Conservation (phyloP, 805 yeast species). For the Metschnikowia gelsemii region DNA sequence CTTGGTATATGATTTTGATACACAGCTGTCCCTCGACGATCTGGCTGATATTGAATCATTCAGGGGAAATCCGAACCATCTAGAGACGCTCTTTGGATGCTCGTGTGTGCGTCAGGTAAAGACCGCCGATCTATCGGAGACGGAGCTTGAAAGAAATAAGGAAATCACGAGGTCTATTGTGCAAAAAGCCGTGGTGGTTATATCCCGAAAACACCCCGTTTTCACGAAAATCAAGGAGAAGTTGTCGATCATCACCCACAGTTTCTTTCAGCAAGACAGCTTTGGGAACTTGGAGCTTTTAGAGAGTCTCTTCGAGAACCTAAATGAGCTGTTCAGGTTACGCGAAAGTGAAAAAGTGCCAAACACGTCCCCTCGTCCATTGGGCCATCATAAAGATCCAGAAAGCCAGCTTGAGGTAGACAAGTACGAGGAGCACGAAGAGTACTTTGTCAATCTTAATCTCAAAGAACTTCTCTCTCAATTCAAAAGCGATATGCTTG, state of each 20-base stretch:
- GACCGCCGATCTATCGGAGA: conserved; percentile 52
- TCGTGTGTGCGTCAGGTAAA: conserved; percentile 86
- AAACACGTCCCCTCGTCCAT: no score
- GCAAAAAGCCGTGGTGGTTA: conserved; percentile 86
- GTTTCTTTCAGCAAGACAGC: conserved; percentile 78
- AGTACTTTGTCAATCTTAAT: conserved; percentile 62
- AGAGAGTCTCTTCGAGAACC: conserved; percentile 66
- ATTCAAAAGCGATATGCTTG: conserved; percentile 58
- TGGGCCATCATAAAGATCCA: conserved; percentile 11
- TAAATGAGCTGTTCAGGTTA: conserved; percentile 37
- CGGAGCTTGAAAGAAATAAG: conserved; percentile 46
- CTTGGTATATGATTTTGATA: conserved; percentile 62
- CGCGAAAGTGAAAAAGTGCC: conserved; percentile 18
- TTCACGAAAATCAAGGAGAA: conserved; percentile 88
- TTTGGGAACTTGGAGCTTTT: conserved; percentile 70
- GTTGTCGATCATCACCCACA: conserved; percentile 81
- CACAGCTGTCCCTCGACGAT: conserved; percentile 46
- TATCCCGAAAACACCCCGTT: conserved; percentile 76
- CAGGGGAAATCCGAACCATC: conserved; percentile 40
- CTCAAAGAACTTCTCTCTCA: conserved; percentile 61
- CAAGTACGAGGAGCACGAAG: conserved; percentile 34
- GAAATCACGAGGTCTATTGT: conserved; percentile 83
- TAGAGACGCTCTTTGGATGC: conserved; percentile 84
- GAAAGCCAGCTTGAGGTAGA: conserved; percentile 19
- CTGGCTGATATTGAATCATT: conserved; percentile 34